Evolutionary conservation across 106 monocot genomes (phyloP).

Genomic region (Allium sativum): DNA sequence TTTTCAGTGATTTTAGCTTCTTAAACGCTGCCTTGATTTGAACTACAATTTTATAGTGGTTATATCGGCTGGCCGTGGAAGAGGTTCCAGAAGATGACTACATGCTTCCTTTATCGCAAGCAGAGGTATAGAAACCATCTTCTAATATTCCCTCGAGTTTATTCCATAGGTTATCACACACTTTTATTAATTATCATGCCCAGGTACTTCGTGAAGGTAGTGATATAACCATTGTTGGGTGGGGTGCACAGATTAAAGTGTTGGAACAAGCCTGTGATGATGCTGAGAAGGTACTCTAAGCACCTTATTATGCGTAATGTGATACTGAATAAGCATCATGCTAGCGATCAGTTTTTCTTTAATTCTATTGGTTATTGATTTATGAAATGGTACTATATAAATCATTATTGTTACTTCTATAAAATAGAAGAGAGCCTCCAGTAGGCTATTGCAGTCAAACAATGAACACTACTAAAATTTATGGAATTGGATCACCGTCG

Average conservation of each 20-base stretch:
- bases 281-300: conserved; percentile 61
- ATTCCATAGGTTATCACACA: background rate
- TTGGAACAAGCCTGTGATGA: conserved; percentile 87
- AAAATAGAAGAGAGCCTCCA: background rate
- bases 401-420: background rate
- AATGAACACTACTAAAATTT: too few relatives aligned
- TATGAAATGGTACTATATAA: too few relatives aligned
- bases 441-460: background rate
- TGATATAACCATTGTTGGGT: conserved; percentile 95
- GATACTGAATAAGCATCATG: background rate
- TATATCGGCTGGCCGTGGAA: conserved; percentile 86
- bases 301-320: background rate
- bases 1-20: background rate
- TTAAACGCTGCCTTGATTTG: background rate
- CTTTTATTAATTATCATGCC: background rate
- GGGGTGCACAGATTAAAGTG: conserved; percentile 90
- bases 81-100: conserved; percentile 93
- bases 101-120: conserved; percentile 88
- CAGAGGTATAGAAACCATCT: conserved; percentile 54
- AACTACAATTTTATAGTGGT: conserved; percentile 39
- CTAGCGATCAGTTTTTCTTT: background rate
- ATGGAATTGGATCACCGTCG: too few relatives aligned
- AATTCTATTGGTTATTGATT: too few relatives aligned
- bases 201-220: conserved; percentile 86
- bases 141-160: conserved; percentile 1